Percentiles rank a stretch among this genome's conserved stretches.
Conservation (phyloP, 768 basidiomycete genomes). For the Ramaria rubella region DNA sequence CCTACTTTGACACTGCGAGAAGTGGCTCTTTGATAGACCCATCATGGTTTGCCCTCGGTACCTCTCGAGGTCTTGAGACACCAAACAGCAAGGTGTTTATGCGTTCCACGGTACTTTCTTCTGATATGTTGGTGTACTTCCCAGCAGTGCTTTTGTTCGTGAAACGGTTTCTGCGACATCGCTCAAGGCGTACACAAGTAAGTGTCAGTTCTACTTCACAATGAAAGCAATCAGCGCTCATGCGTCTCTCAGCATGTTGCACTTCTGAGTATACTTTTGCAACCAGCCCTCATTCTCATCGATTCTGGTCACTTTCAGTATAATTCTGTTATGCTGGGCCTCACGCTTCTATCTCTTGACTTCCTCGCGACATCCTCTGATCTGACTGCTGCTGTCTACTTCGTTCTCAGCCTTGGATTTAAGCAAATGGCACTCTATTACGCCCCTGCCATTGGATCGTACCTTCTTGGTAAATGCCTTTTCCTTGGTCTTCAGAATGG, state of each 20-base stretch:
- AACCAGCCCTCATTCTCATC: conserved; percentile 76
- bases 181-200: conserved; percentile 78
- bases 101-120: conserved; percentile 64
- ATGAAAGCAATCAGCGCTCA: not conserved
- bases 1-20: conserved; percentile 13
- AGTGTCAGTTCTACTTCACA: conserved; percentile 8
- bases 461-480: conserved; percentile 83
- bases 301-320: conserved; percentile 97
- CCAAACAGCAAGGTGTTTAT: conserved; percentile 65
- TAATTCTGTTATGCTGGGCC: conserved; percentile 88
- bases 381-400: conserved; percentile 66
- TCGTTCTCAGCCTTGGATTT: conserved; percentile 82
- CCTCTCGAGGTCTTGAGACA: conserved; percentile 68
- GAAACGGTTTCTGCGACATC: conserved; percentile 54
- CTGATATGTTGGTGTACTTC: conserved; percentile 69
- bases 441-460: conserved; percentile 86
- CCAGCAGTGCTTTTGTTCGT: conserved; percentile 66
- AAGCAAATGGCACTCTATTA: conserved; percentile 98
- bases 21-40: conserved; percentile 48
- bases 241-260: conserved; percentile 48
- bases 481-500: conserved; percentile 66
- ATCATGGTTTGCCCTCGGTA: conserved; percentile 63
- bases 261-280: conserved; percentile 64
- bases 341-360: conserved; percentile 62
- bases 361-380: conserved; percentile 67